Evolutionary conservation across 495 filamentous ascomycete genomes (phyloP), one percentile per base, ranked within the genome.

Genomic region (Talaromyces proteolyticus): DNA sequence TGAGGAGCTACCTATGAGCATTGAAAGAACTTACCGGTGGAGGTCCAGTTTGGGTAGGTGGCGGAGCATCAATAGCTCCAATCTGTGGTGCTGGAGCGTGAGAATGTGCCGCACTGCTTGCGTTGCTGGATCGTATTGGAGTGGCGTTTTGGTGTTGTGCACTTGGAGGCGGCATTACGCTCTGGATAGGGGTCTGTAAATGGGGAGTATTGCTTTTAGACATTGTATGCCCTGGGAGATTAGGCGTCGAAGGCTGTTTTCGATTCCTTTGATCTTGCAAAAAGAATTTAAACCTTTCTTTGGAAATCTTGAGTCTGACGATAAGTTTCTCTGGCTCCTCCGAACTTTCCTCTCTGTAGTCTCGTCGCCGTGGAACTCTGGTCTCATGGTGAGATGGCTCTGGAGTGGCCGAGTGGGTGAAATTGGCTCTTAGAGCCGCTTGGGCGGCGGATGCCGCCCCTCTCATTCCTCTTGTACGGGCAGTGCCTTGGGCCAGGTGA

Each of bases 351-450:
- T 91, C 89, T 50, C 85, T 76, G 36, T 70, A 75, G 51, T 74
- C 71, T 50, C 79, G 81, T 57, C 84, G 76, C 49, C 86, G 72
- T 19, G 80, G 73, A 22, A 78, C 86, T 54, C 86, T 69, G 1
- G 84, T 84, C 59, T 91, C 89, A 57, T 85, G 81, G 56, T 89
- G 84, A 51, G 70, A 70, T 22, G 80, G 72, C 63, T 97, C 93
- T 1, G 94, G 93, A 0, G 93, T 96, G 57, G 89, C 87, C 12
- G 91, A 96, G 36, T 93, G 84, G 22, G 85, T 89, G 25, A 94
- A 59, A 53, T 86, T 89, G 6, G 88, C 86, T 29, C 80, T 73
- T 61, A 86, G 74, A 11, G 82, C 82, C 10, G 79, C 79, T 58
- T 90, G 86, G 21, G 91, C 91, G 18, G 87, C 90, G 36, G 76